A percentile compares a stretch with the other conserved stretches of the same genome.
phyloP scores from a whole-genome alignment of 768 basidiomycete species.

The Rhizopogon vinicolor region DNA sequence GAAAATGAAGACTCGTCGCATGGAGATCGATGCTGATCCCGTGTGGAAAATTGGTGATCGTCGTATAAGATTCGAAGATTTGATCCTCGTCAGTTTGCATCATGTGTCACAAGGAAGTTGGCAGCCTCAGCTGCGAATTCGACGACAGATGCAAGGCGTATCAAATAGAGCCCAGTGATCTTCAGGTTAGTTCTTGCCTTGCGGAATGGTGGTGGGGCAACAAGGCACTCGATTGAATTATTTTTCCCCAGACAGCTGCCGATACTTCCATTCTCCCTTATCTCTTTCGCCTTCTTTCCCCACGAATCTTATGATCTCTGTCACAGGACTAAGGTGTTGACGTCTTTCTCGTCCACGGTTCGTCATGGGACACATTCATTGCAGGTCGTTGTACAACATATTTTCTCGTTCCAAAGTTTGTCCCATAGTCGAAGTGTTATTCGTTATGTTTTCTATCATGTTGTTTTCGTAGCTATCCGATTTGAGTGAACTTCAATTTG shows the following conservation, averaged over 20 bases:
- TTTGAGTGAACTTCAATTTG: background rate
- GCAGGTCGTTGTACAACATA: too few relatives aligned
- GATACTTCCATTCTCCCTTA: background rate
- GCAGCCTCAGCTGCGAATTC: conserved; percentile 66
- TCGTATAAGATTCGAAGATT: conserved; percentile 56
- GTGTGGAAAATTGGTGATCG: conserved; percentile 53
- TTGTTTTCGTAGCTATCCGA: background rate
- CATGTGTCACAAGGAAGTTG: conserved; percentile 77
- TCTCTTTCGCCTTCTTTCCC: background rate
- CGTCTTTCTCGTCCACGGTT: too few relatives aligned
- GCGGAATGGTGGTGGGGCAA: background rate
- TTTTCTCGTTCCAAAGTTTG: background rate
- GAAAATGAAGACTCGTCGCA: conserved; percentile 43
- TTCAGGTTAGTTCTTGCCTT: background rate
- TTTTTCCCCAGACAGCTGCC: background rate
- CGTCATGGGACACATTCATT: background rate
- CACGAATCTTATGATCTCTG: background rate
- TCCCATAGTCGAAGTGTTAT: background rate
- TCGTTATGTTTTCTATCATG: background rate
- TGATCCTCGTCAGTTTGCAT: conserved; percentile 69
- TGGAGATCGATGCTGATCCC: conserved; percentile 54
- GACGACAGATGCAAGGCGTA: background rate
- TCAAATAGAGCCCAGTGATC: background rate
- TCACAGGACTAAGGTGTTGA: background rate
- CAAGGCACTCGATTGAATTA: background rate